Conservation (phyloP, 129 eudicot species). For the Flaveria trinervia region DNA sequence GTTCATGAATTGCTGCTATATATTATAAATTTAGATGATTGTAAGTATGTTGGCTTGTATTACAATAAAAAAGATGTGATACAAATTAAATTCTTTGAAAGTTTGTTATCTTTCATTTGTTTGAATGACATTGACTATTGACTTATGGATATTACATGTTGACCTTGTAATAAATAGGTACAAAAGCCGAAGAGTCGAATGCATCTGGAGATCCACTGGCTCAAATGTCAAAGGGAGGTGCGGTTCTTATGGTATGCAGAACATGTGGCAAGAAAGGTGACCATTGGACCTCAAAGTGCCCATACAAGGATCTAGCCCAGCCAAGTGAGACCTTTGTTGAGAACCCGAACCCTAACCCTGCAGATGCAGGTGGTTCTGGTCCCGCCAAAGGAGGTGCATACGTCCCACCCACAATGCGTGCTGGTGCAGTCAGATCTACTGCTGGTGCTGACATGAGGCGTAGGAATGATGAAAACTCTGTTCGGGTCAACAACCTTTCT, state of each 20-base stretch:
- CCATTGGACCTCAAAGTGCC: conserved; percentile 32
- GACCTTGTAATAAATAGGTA: conserved; percentile 1
- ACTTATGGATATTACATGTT: neutral
- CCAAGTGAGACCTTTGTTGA: conserved; percentile 24
- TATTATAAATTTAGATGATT: neutral
- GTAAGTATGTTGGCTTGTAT: conserved; percentile 1
- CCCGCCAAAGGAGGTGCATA: conserved; percentile 21
- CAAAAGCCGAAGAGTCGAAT: conserved; percentile 19
- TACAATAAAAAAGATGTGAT: neutral
- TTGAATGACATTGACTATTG: neutral
- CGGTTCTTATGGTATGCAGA: conserved; percentile 23
- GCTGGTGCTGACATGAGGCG: conserved; percentile 30
- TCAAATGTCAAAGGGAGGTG: conserved; percentile 16
- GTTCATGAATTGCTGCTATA: neutral
- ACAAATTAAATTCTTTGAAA: neutral
- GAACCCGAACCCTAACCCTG: conserved; percentile 20
- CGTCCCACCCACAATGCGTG: conserved; percentile 28
- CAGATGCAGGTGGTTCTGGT: conserved; percentile 18
- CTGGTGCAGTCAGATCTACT: conserved; percentile 19
- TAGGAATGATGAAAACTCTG: conserved; percentile 24
- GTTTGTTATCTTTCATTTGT: neutral
- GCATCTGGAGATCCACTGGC: conserved; percentile 26
- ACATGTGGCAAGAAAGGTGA: conserved; percentile 30
- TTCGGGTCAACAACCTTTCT: conserved; percentile 24
- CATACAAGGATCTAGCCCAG: conserved; percentile 27